Conservation (phyloP, 1,284 basidiomycete genomes). For the Papiliotrema fonsecae region DNA sequence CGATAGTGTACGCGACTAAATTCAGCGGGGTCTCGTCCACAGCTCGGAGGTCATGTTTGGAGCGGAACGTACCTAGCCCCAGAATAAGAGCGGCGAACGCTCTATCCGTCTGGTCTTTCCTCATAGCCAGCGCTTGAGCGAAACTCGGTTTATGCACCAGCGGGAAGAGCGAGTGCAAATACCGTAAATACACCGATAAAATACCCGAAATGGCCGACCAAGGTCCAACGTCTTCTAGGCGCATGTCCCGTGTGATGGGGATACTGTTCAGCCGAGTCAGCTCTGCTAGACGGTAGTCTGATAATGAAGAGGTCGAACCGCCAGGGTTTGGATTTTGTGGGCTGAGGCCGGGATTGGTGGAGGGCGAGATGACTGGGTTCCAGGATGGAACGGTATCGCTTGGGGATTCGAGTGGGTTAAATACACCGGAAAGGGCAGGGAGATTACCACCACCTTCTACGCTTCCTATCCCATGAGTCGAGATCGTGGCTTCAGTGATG, state of each 20-base stretch:
- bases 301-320: background rate
- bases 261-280: background rate
- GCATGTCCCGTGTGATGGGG: background rate
- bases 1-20: conserved; percentile 25
- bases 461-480: no score
- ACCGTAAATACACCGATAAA: conserved; percentile 21
- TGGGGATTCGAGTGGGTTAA: no score
- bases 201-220: conserved; percentile 29
- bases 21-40: background rate
- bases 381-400: no score
- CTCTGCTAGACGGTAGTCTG: background rate
- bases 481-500: no score
- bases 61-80: conserved; percentile 17
- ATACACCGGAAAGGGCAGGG: no score
- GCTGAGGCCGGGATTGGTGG: no score
- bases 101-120: conserved; percentile 21
- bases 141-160: conserved; percentile 30
- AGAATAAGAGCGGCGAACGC: conserved; percentile 24
- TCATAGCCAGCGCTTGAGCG: conserved; percentile 21
- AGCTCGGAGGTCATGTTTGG: background rate
- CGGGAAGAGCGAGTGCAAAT: conserved; percentile 29
- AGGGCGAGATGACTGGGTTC: no score
- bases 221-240: conserved; percentile 15
- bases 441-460: no score
- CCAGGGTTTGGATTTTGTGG: background rate